These are phyloP conservation scores for Carpinus viminea DNA, from an alignment of 306 rosid species.

Conservation along the genomic window DNA sequence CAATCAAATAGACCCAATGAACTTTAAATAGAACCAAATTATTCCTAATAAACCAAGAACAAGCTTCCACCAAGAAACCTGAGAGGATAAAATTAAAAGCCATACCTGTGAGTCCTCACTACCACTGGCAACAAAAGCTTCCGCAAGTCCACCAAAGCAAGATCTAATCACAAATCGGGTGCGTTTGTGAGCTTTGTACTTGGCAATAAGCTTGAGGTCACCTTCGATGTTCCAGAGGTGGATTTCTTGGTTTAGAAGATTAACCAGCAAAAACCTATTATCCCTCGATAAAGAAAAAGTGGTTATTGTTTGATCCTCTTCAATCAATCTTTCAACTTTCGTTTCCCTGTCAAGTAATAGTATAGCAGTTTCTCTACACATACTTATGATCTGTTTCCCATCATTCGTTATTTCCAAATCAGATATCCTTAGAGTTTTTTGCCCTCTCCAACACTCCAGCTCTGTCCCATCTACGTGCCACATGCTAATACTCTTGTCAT, in stretches of 20 bases:
- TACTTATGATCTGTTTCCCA: slow-evolving; percentile 78
- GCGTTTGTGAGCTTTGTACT: slow-evolving; percentile 83
- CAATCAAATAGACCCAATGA: neutral
- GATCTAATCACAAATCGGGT: slow-evolving; percentile 82
- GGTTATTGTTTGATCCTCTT: slow-evolving; percentile 78
- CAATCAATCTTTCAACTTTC: slow-evolving; percentile 68
- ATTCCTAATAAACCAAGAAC: neutral
- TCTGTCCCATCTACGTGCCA: slow-evolving; percentile 96
- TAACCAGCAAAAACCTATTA: slow-evolving; percentile 71
- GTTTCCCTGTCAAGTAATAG: slow-evolving; percentile 78
- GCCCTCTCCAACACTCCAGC: slow-evolving; percentile 93
- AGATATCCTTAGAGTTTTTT: slow-evolving; percentile 74
- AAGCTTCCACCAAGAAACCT: neutral
- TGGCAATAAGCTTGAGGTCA: slow-evolving; percentile 60
- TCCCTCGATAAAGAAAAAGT: slow-evolving; percentile 87
- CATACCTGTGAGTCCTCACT: slow-evolving; percentile 99
- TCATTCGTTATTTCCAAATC: slow-evolving; percentile 79
- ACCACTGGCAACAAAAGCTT: slow-evolving; percentile 95
- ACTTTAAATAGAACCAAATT: neutral
- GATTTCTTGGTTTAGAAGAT: slow-evolving; percentile 90
- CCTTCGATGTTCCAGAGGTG: slow-evolving; percentile 92
- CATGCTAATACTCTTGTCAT: slow-evolving; percentile 90
- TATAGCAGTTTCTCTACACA: slow-evolving; percentile 57
- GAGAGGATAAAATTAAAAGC: slow-evolving; percentile 22
- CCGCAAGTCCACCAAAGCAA: slow-evolving; percentile 89